phyloP scores from a whole-genome alignment of 2,329 filamentous ascomycete species.

The Aureobasidium sp. region DNA sequence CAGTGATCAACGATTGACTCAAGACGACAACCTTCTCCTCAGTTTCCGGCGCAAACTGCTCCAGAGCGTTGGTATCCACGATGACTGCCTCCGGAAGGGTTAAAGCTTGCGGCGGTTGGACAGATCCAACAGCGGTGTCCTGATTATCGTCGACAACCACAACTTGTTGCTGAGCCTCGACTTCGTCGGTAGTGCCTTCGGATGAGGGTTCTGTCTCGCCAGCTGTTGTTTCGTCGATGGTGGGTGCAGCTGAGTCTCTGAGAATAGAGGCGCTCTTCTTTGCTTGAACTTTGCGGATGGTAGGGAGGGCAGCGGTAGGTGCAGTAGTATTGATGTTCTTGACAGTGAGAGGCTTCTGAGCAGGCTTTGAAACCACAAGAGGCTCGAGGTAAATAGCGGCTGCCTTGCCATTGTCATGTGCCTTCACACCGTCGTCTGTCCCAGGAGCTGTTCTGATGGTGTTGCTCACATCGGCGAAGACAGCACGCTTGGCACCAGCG shows the following conservation, averaged over 20 bases:
- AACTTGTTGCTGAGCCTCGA: background rate
- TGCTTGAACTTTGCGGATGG: slow-evolving; percentile 41
- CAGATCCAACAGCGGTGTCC: background rate
- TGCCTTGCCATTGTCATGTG: slow-evolving; percentile 29
- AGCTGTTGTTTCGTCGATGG: background rate
- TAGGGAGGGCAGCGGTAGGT: slow-evolving; percentile 18
- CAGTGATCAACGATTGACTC: slow-evolving; percentile 4
- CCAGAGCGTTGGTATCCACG: background rate
- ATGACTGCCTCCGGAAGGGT: background rate
- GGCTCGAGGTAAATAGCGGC: slow-evolving; percentile 20
- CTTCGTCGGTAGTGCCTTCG: background rate
- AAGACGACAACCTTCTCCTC: slow-evolving; percentile 1
- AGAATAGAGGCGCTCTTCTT: slow-evolving; percentile 51
- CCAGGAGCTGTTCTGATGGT: slow-evolving; percentile 38
- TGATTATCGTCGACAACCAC: background rate
- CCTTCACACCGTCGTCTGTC: slow-evolving; percentile 52
- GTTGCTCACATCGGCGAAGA: slow-evolving; percentile 79
- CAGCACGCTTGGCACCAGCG: slow-evolving; percentile 64
- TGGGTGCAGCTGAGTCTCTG: slow-evolving; percentile 36
- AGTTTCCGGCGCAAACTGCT: background rate
- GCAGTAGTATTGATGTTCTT: slow-evolving; percentile 12
- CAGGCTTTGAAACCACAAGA: slow-evolving; percentile 41
- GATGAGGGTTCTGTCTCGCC: background rate
- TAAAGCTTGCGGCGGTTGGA: background rate
- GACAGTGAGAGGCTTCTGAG: slow-evolving; percentile 49